Evolutionary conservation across 345 rosid species (phyloP).

Genomic region (Raphanus raphanistrum): DNA sequence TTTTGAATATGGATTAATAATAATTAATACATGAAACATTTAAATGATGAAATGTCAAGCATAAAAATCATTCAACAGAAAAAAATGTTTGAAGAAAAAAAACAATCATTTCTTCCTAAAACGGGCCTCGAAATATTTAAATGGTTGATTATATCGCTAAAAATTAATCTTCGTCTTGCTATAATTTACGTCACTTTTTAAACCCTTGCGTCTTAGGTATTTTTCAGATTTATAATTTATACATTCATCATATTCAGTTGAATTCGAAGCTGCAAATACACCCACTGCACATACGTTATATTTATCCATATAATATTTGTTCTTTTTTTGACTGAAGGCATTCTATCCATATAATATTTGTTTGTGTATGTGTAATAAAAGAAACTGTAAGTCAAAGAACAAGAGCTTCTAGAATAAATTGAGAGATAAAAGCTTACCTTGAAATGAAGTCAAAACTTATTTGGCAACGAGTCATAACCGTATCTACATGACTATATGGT

Average conservation of each 20-base stretch:
- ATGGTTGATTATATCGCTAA: not conserved
- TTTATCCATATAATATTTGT: not conserved
- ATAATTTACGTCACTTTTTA: not conserved
- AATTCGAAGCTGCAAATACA: slow-evolving; percentile 10
- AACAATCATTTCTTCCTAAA: not conserved
- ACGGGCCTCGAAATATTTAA: not conserved
- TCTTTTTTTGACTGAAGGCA: too few species aligned
- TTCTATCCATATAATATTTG: too few species aligned
- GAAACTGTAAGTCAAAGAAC: slow-evolving; percentile 34
- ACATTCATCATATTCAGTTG: not conserved
- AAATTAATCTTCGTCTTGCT: not conserved
- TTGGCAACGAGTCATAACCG: slow-evolving; percentile 24
- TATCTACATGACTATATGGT: not conserved
- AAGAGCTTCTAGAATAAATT: slow-evolving; percentile 36
- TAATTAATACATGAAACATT: not conserved
- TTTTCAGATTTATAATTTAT: not conserved
- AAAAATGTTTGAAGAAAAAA: not conserved
- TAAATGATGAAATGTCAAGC: not conserved
- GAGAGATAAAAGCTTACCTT: slow-evolving; percentile 9
- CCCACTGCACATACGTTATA: not conserved
- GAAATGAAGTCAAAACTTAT: slow-evolving; percentile 32
- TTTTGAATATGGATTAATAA: not conserved
- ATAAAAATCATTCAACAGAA: not conserved
- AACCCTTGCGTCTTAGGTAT: not conserved
- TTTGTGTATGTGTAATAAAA: not conserved